Base-by-base conservation (phyloP, 2,329 filamentous ascomycete genomes). In the Colletotrichum abscissum region DNA sequence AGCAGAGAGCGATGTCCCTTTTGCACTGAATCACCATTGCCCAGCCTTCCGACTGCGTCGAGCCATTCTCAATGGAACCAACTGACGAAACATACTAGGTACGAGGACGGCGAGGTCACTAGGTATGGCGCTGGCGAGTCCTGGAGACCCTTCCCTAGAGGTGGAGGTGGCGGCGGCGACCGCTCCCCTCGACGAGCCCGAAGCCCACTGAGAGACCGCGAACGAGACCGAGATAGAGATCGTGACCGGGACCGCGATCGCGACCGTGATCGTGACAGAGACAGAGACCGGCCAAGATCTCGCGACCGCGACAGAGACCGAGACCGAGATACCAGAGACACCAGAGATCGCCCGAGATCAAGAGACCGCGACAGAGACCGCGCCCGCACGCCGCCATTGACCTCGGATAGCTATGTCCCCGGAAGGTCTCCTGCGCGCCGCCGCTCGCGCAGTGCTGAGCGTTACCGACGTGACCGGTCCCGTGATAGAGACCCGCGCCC, bases 121-220 rank as follows among this genome's bases (percentile, higher is more conserved):
- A 85, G 89, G 78, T 91, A 91, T 79, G 89, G 89, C 64, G 89
- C 89, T 14, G 89, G 89, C 72, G 89, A 91, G 80, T 90, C 88
- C 49, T 91, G 90, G 84, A 84, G 89, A 72, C 89, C 89, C 12
- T 90, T 88, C 72, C 89, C 89, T 63, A 81, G 86, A 67, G 71
- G 71, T 9, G 69, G 69, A 58, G 69, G 54, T 46, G 54, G 62
- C 26, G 62, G 58, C 49, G 71, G 67, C 52, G 83, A 86, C 75
- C 84, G 86, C 69, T 88, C 87, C 33, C 86, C 86, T 9, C 83
- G 84, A 55, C 79, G 78, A 57, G 75, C 79, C 7, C 77, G 80
- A 63, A 81, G 80, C 67, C 79, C 80, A 8, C 59, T 75, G 22
- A 69, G 75, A 57, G 75, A 70, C 57, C 74, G 69, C 63, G 76